A percentile compares a stretch with the other conserved stretches of the same genome.
phyloP scores from a whole-genome alignment of 1,139 yeast genomes.

The Suhomyces kunorum region DNA sequence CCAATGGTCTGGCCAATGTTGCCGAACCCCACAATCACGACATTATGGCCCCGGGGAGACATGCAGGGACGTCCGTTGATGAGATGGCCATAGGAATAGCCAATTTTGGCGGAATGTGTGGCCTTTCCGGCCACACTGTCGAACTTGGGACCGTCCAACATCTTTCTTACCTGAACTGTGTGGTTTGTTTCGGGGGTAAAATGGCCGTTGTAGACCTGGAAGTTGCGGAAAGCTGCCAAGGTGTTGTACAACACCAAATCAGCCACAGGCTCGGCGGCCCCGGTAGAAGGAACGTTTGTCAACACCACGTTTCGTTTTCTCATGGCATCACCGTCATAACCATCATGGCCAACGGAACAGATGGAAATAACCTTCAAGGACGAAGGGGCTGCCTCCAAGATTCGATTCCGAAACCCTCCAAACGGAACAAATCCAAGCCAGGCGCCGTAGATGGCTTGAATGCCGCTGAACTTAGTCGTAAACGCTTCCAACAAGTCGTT shows the following conservation, averaged over 20 bases:
- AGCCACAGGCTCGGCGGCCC: conserved; percentile 72
- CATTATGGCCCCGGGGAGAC: conserved; percentile 61
- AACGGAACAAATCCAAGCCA: conserved; percentile 56
- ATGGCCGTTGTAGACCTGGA: conserved; percentile 48
- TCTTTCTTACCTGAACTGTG: conserved; percentile 45
- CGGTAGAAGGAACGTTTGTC: conserved; percentile 66
- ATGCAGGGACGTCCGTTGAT: conserved; percentile 36
- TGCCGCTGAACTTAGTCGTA: conserved; percentile 34
- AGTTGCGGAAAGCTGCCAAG: conserved; percentile 62
- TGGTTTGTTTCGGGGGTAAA: conserved; percentile 33
- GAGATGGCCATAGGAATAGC: conserved; percentile 51
- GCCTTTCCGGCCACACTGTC: conserved; percentile 41
- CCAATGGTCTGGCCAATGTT: conserved; percentile 72
- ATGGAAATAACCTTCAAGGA: conserved; percentile 57
- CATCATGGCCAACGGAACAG: conserved; percentile 73
- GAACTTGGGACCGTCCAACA: conserved; percentile 37
- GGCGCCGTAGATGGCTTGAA: conserved; percentile 63
- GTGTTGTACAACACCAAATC: conserved; percentile 67
- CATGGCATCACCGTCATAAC: conserved; percentile 49
- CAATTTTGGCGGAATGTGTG: conserved; percentile 25
- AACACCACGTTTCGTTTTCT: conserved; percentile 49
- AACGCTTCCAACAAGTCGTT: conserved; percentile 34
- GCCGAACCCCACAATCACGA: conserved; percentile 77
- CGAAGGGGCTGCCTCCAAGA: conserved; percentile 53
- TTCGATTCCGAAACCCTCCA: conserved; percentile 51